These are phyloP conservation scores for Fereydounia khargensis DNA, from an alignment of 1,284 basidiomycete species.

Conservation along the genomic window DNA sequence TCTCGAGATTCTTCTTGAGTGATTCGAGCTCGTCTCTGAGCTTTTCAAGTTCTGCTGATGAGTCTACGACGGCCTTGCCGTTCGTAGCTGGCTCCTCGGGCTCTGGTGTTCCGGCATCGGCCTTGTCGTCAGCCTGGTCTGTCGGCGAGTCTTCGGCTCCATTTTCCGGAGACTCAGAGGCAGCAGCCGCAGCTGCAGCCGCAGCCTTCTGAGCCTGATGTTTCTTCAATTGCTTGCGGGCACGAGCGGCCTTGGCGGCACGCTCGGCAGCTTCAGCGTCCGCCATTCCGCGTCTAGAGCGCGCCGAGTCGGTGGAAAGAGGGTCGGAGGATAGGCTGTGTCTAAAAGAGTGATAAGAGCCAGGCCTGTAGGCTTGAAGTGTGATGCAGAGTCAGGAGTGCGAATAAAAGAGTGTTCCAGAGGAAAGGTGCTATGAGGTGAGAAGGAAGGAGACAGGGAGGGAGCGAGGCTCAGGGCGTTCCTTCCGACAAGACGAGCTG, in stretches of 20 bases:
- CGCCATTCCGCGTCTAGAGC: slow-evolving; percentile 13
- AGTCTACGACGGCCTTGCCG: neutral
- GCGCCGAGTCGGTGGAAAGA: neutral
- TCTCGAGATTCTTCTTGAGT: slow-evolving; percentile 1
- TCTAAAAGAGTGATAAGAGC: too few relatives aligned
- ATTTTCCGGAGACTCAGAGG: slow-evolving; percentile 4
- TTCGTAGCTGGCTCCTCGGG: neutral
- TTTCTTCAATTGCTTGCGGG: slow-evolving; percentile 38
- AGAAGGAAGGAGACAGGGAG: too few relatives aligned
- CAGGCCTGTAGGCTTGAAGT: too few relatives aligned
- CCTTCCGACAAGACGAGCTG: too few relatives aligned
- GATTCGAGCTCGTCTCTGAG: slow-evolving; percentile 1
- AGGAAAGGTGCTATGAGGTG: too few relatives aligned
- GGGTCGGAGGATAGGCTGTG: too few relatives aligned
- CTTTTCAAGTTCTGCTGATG: neutral
- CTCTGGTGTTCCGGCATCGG: neutral
- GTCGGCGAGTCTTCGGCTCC: slow-evolving; percentile 5
- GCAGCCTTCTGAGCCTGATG: slow-evolving; percentile 40
- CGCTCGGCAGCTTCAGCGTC: slow-evolving; percentile 35
- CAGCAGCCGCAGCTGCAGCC: slow-evolving; percentile 8
- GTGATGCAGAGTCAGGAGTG: too few relatives aligned
- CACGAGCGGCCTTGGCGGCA: slow-evolving; percentile 39
- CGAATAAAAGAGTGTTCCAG: too few relatives aligned
- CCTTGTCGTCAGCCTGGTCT: neutral
- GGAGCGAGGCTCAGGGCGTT: too few relatives aligned